Percentiles rank a stretch among this genome's conserved stretches.
Evolutionary conservation across 2,329 filamentous ascomycete genomes (phyloP).

Genomic region (Torrubiella hemipterigena): DNA sequence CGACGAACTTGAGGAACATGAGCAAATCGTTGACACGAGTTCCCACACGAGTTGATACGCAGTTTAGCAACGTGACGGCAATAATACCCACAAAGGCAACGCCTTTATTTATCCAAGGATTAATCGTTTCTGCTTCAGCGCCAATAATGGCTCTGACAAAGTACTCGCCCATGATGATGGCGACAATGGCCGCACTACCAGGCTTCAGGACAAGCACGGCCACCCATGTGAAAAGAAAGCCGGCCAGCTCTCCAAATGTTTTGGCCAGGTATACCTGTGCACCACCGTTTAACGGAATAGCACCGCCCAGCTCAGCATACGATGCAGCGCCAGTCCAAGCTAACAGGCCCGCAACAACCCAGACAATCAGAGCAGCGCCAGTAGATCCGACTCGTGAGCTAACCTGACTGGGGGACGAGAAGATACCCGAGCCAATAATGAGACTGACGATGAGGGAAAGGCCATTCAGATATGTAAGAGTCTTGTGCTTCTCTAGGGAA

Average conservation of each 20-base stretch:
- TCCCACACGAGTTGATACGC: slow-evolving; percentile 77
- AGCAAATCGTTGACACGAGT: slow-evolving; percentile 82
- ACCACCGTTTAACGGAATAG: slow-evolving; percentile 90
- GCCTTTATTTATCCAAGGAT: slow-evolving; percentile 79
- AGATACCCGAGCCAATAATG: slow-evolving; percentile 94
- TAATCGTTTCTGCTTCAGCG: slow-evolving; percentile 70
- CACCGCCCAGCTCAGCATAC: slow-evolving; percentile 90
- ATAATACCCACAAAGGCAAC: slow-evolving; percentile 70
- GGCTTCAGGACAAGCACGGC: slow-evolving; percentile 91
- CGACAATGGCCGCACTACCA: slow-evolving; percentile 83
- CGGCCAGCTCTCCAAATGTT: slow-evolving; percentile 86
- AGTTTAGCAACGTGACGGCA: slow-evolving; percentile 74
- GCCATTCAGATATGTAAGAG: slow-evolving; percentile 86
- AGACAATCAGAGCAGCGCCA: slow-evolving; percentile 81
- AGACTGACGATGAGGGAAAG: slow-evolving; percentile 82
- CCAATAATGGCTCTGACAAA: slow-evolving; percentile 79
- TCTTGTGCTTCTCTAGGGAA: slow-evolving; percentile 92
- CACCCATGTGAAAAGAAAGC: slow-evolving; percentile 94
- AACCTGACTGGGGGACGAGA: slow-evolving; percentile 87
- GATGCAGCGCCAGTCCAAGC: slow-evolving; percentile 94
- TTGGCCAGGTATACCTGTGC: slow-evolving; percentile 90
- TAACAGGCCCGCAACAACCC: slow-evolving; percentile 79
- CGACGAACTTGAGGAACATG: slow-evolving; percentile 95
- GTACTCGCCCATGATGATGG: slow-evolving; percentile 98
- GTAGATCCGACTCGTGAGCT: slow-evolving; percentile 85